A percentile compares a stretch with the other conserved stretches of the same genome.
These are phyloP conservation scores for Triticum aestivum DNA, from an alignment of 176 grass and related monocot species.

Conservation along the genomic window DNA sequence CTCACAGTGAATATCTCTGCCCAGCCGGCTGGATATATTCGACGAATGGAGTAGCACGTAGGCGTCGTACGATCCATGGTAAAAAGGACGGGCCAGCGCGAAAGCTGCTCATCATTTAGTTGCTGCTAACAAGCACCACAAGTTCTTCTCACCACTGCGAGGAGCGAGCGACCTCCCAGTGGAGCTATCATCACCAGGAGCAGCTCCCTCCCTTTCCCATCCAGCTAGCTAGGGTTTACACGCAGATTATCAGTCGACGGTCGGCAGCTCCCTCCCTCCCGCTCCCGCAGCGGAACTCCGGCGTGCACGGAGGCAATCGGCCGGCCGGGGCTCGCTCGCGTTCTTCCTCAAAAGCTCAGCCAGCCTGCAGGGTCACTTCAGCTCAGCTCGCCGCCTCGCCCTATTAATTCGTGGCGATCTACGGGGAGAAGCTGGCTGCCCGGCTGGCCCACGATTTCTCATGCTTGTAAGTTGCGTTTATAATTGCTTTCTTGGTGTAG, in stretches of 20 bases:
- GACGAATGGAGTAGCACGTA: no score
- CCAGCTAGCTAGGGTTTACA: constrained; percentile 38
- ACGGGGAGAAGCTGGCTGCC: background rate
- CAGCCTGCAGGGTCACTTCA: background rate
- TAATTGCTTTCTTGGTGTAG: background rate
- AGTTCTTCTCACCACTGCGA: background rate
- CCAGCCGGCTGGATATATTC: background rate
- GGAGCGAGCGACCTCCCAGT: background rate
- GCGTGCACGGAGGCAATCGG: background rate
- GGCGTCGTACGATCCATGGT: no score
- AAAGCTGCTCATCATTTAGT: constrained; percentile 38
- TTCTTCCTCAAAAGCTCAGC: background rate
- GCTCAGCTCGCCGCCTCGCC: background rate
- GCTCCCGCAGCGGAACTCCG: background rate
- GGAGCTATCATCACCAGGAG: background rate
- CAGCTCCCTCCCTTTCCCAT: background rate
- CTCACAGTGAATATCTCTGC: background rate
- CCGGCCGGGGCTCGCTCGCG: background rate
- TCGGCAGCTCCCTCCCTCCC: background rate
- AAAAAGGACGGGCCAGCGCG: constrained; percentile 34
- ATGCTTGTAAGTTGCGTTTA: constrained; percentile 26
- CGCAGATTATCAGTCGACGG: background rate
- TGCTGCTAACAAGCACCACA: constrained; percentile 10
- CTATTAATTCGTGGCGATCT: background rate
- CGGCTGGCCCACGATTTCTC: background rate